Conservation (phyloP, 2,329 filamentous ascomycete species). For the Apiospora phragmitis region DNA sequence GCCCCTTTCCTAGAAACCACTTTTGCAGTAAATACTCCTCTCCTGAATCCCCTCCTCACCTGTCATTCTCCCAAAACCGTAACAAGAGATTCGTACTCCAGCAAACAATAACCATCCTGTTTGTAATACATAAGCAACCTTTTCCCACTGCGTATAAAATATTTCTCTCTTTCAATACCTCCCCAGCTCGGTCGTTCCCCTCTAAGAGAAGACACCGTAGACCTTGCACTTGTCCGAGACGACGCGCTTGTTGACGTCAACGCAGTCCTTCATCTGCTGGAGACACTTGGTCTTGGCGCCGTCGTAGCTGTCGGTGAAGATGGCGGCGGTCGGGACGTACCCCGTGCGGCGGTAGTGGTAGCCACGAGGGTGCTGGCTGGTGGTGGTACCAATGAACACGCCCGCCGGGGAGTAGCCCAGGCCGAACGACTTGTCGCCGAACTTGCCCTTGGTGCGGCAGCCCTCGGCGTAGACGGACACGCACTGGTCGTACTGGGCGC, state of each 20-base stretch:
- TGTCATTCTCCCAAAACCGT: neutral
- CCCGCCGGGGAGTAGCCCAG: neutral
- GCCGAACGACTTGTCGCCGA: constrained; percentile 22
- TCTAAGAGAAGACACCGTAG: neutral
- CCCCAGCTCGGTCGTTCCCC: too few species aligned
- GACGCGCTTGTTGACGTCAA: neutral
- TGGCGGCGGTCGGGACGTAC: neutral
- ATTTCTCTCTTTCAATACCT: neutral
- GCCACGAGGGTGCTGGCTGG: neutral
- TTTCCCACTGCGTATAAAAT: too few species aligned
- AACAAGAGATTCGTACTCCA: neutral
- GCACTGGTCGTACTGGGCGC: constrained; percentile 52
- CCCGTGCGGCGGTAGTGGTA: neutral
- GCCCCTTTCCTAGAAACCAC: neutral
- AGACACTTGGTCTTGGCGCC: neutral
- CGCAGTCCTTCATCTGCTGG: constrained; percentile 3
- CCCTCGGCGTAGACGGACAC: constrained; percentile 48
- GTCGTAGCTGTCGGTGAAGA: neutral
- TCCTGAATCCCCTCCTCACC: neutral
- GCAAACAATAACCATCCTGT: neutral
- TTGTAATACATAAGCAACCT: neutral
- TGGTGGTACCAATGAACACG: neutral
- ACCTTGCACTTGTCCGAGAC: constrained; percentile 2
- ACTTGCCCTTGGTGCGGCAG: constrained; percentile 38
- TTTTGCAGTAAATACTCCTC: neutral